A percentile compares a stretch with the other conserved stretches of the same genome.
phyloP scores from a whole-genome alignment of 73 alveolate species.

The Strombidium stylifer region DNA sequence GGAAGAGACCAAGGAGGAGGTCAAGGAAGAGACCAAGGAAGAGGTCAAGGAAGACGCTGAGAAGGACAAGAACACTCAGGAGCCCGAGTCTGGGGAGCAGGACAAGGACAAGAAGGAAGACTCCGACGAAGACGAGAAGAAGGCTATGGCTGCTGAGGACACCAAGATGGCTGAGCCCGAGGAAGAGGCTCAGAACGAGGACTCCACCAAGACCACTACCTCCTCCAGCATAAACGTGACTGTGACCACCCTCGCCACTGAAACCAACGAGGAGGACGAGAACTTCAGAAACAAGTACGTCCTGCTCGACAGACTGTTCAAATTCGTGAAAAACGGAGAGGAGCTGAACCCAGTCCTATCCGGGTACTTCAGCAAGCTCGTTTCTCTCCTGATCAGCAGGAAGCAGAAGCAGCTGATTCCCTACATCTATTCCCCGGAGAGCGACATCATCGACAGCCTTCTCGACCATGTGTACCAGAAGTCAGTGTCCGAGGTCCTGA shows the following conservation, averaged over 20 bases:
- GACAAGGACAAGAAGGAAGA: too few species aligned
- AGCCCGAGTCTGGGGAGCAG: not conserved
- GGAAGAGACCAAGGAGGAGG: too few species aligned
- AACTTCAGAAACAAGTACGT: not conserved
- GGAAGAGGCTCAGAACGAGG: slow-evolving; percentile 1
- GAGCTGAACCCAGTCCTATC: slow-evolving; percentile 56
- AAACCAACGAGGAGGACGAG: not conserved
- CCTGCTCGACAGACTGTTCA: slow-evolving; percentile 43
- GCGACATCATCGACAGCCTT: slow-evolving; percentile 33
- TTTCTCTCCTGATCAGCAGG: slow-evolving; percentile 32
- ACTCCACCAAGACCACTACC: not conserved
- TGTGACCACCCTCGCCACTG: too few species aligned
- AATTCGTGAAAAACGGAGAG: slow-evolving; percentile 34
- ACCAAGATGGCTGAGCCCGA: not conserved
- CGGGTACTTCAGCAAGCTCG: slow-evolving; percentile 58
- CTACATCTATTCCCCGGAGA: slow-evolving; percentile 23
- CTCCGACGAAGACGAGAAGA: too few species aligned
- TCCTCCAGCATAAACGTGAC: too few species aligned
- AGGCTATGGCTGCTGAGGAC: not conserved
- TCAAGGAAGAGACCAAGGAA: too few species aligned
- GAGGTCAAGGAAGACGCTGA: too few species aligned
- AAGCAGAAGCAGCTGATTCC: slow-evolving; percentile 35
- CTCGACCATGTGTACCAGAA: slow-evolving; percentile 30
- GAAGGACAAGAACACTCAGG: not conserved
- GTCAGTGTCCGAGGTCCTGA: slow-evolving; percentile 42